Evolutionary conservation across 768 basidiomycete genomes (phyloP).

Genomic region (Xanthoconium stramineum): DNA sequence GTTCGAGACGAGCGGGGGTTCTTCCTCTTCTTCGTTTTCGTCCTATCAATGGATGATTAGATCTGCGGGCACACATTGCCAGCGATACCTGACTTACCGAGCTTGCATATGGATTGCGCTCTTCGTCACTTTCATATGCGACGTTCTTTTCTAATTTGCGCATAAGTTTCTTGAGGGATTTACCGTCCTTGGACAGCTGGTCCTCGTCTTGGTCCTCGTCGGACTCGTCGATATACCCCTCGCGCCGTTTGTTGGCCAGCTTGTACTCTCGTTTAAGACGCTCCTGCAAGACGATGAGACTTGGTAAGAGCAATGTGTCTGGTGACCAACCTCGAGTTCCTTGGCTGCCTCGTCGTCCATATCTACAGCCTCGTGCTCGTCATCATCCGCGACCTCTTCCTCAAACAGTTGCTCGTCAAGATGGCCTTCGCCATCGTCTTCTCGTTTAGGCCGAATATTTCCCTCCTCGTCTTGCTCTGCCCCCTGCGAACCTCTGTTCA

Average conservation of each 20-base stretch:
- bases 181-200: slow-evolving; percentile 64
- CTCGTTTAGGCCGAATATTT: slow-evolving; percentile 49
- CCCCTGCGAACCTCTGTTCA: slow-evolving; percentile 61
- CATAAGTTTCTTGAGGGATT: slow-evolving; percentile 83
- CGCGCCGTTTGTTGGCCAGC: slow-evolving; percentile 69
- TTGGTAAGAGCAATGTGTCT: not conserved
- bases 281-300: slow-evolving; percentile 46
- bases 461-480: slow-evolving; percentile 71
- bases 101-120: slow-evolving; percentile 75
- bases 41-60: slow-evolving; percentile 36
- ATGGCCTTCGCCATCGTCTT: slow-evolving; percentile 74
- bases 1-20: slow-evolving; percentile 39
- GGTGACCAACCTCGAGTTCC: slow-evolving; percentile 62
- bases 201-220: slow-evolving; percentile 69
- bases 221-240: slow-evolving; percentile 67
- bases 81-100: slow-evolving; percentile 46
- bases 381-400: slow-evolving; percentile 84
- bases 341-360: slow-evolving; percentile 83
- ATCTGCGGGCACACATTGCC: not conserved
- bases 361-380: slow-evolving; percentile 71
- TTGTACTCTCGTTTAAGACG: slow-evolving; percentile 82
- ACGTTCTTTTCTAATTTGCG: slow-evolving; percentile 79
- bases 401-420: slow-evolving; percentile 81
- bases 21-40: slow-evolving; percentile 77
- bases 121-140: slow-evolving; percentile 80